A percentile compares a stretch with the other conserved stretches of the same genome.
phyloP scores from a whole-genome alignment of 805 yeast species.

The Metschnikowia proteae region DNA sequence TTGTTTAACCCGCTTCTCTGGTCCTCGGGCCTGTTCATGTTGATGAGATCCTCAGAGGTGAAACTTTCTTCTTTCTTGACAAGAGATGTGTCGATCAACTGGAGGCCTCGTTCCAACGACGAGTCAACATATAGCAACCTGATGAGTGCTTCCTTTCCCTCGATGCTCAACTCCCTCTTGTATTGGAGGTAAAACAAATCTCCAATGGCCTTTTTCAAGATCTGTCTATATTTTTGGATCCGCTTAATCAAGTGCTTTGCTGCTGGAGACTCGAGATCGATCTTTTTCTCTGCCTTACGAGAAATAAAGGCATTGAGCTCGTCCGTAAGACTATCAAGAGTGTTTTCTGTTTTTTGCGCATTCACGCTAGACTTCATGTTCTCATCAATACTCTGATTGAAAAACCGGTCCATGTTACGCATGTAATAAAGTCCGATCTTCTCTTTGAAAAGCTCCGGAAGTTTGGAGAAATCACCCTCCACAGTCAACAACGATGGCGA shows the following conservation, averaged over 20 bases:
- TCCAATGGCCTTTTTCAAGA: constrained; percentile 35
- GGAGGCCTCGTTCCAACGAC: constrained; percentile 56
- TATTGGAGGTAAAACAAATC: constrained; percentile 57
- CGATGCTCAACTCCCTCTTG: constrained; percentile 50
- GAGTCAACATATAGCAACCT: constrained; percentile 67
- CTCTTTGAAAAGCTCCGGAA: constrained; percentile 63
- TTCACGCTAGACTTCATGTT: constrained; percentile 31
- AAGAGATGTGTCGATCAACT: constrained; percentile 36
- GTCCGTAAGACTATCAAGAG: constrained; percentile 36
- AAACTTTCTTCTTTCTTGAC: constrained; percentile 16
- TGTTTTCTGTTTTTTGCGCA: not conserved
- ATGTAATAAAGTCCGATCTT: constrained; percentile 75
- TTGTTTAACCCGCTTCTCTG: constrained; percentile 18
- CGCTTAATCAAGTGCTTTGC: constrained; percentile 27
- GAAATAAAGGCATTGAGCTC: constrained; percentile 29
- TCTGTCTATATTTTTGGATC: constrained; percentile 27
- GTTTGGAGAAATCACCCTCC: constrained; percentile 59
- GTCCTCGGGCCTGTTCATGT: constrained; percentile 22
- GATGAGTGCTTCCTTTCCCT: constrained; percentile 73
- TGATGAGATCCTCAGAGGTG: constrained; percentile 14
- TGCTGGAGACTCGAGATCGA: constrained; percentile 32
- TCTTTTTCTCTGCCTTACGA: constrained; percentile 28
- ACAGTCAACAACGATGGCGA: constrained; percentile 62
- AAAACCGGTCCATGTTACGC: constrained; percentile 69
- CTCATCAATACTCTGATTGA: constrained; percentile 24